A percentile compares a stretch with the other conserved stretches of the same genome.
Evolutionary conservation across 2,329 filamentous ascomycete species (phyloP).

Genomic region (Trichophyton benhamiae): DNA sequence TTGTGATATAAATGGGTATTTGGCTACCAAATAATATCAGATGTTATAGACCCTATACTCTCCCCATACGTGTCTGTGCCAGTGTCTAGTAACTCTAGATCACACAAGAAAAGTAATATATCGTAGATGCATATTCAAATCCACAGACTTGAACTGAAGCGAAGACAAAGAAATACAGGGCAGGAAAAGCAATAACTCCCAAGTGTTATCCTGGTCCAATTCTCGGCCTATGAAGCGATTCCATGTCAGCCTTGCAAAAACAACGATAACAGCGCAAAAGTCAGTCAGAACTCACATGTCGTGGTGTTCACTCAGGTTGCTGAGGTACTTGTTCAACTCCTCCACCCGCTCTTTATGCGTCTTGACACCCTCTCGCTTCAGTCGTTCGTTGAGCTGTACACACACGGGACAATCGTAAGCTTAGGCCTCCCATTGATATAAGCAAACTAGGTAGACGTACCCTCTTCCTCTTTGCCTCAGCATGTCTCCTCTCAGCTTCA

Average conservation of each 20-base stretch:
- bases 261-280: background rate
- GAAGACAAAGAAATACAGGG: background rate
- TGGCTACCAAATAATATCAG: background rate
- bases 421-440: background rate
- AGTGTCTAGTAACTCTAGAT: background rate
- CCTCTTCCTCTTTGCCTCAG: constrained; percentile 69
- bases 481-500: constrained; percentile 66
- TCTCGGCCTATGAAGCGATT: constrained; percentile 23
- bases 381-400: constrained; percentile 61
- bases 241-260: constrained; percentile 12
- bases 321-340: constrained; percentile 87
- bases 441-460: constrained; percentile 38
- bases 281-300: constrained; percentile 55
- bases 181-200: background rate
- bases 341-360: constrained; percentile 96
- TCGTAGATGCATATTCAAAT: background rate
- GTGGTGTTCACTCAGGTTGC: constrained; percentile 87
- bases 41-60: background rate
- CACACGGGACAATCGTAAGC: constrained; percentile 4
- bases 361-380: constrained; percentile 77
- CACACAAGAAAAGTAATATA: background rate
- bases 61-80: background rate
- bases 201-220: constrained; percentile 20
- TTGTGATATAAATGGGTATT: constrained; percentile 1
- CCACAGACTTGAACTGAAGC: background rate